Base-by-base conservation (phyloP, 106 monocot genomes). In the Gastrodia elata region DNA sequence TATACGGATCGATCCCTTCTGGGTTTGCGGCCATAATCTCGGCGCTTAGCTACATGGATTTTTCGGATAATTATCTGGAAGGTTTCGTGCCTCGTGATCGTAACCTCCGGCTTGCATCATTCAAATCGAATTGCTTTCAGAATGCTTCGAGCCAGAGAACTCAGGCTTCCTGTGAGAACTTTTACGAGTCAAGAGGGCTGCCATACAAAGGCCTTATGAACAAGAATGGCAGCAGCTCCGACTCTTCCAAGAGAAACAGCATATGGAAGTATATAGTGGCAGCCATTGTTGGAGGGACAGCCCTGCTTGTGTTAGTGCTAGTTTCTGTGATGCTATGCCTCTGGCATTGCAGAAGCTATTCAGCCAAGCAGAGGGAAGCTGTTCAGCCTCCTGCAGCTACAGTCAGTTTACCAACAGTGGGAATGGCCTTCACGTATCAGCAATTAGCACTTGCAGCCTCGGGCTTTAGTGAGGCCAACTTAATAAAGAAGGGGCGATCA, bases 401-500 rank as follows among this genome's bases (percentile, higher is more conserved):
- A 18, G 37, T 37, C 37, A 67, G 38, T 27, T 67, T 38, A 11
- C 67, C 37, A n/a, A 8, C 37, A 7, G 77, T 84, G 4, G 82
- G 83, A 10, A 90, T 88, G 56, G 73, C 78, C 0, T 86, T 88
- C 74, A 84, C 76, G 13, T 86, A 77, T 38, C 86, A 93, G 33
- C 82, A 91, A 65, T 74, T 97, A 81, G 36, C 84, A 24, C 78
- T 39, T 59, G 93, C 88, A 0, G 87, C 97, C 0, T 76, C 75
- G 22, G 77, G 80, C 34, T 97, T 97, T 38, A 75, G 74, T 11
- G 86, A 83, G 15, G 15, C 48, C 3, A 93, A 87, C 39, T 86
- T 92, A 58, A 83, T 93, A 58, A 93, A 88, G 74, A 83, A 81
- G 32, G 97, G 97, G 30, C 90, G 88, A 42, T 90, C 90, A 8